Evolutionary conservation across 768 basidiomycete species (phyloP).

Genomic region (Lepiota subincarnata): DNA sequence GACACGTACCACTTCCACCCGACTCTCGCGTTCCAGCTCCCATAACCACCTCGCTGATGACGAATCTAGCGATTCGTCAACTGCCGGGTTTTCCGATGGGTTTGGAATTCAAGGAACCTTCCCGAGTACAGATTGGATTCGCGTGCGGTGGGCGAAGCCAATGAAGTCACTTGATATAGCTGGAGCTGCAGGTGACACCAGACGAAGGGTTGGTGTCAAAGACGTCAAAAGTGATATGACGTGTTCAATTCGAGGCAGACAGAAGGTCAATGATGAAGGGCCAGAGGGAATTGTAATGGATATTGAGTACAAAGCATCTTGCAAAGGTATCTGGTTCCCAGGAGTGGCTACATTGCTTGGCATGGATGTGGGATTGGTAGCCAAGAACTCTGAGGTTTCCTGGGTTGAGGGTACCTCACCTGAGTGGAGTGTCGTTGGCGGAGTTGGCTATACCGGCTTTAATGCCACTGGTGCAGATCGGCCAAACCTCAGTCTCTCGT

Average conservation of each 20-base stretch:
- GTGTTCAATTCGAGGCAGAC: conserved; percentile 53
- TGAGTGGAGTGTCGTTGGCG: conserved; percentile 63
- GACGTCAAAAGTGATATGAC: conserved; percentile 66
- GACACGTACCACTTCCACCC: conserved; percentile 45
- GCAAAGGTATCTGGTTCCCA: conserved; percentile 77
- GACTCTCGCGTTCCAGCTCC: conserved; percentile 52
- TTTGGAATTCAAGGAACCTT: conserved; percentile 75
- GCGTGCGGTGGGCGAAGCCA: conserved; percentile 75
- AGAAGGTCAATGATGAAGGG: conserved; percentile 29
- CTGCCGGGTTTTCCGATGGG: conserved; percentile 50
- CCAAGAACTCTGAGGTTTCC: conserved; percentile 61
- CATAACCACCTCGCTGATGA: conserved; percentile 77
- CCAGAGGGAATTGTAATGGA: conserved; percentile 57
- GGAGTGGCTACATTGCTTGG: conserved; percentile 81
- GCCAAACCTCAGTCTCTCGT: conserved; percentile 21
- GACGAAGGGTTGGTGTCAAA: conserved; percentile 66
- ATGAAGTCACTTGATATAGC: conserved; percentile 43
- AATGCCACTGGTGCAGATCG: conserved; percentile 44
- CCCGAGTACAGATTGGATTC: conserved; percentile 70
- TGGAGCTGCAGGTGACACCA: conserved; percentile 41
- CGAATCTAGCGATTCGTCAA: conserved; percentile 72
- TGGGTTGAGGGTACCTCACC: conserved; percentile 54
- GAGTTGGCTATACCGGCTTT: conserved; percentile 68
- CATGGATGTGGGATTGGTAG: conserved; percentile 67
- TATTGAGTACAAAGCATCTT: conserved; percentile 68